phyloP scores from a whole-genome alignment of 441 rosid genomes.

The Breynia disticha region DNA sequence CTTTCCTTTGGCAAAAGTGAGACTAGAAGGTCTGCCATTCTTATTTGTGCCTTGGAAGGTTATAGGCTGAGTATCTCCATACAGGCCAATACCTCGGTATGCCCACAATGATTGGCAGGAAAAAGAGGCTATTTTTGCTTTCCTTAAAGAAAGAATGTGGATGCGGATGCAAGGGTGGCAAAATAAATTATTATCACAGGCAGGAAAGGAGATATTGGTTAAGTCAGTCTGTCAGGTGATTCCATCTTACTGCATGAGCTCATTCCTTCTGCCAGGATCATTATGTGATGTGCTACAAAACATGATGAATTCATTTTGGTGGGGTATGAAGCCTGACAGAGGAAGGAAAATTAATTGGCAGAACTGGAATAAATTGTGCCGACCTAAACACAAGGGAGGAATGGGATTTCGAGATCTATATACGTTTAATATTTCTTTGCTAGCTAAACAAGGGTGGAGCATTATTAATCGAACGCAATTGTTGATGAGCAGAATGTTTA shows the following conservation, averaged over 20 bases:
- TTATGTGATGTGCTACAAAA: not conserved
- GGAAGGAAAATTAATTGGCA: not conserved
- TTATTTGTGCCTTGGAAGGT: too few species aligned
- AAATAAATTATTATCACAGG: not conserved
- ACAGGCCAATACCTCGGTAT: not conserved
- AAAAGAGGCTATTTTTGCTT: not conserved
- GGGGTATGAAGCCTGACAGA: not conserved
- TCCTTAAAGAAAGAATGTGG: not conserved
- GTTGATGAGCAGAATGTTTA: too few species aligned
- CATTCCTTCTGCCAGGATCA: not conserved
- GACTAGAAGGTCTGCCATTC: too few species aligned
- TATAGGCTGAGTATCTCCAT: too few species aligned
- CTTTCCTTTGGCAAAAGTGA: too few species aligned
- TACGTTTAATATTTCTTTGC: not conserved
- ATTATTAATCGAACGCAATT: not conserved
- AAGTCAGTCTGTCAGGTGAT: not conserved
- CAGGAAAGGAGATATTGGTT: not conserved
- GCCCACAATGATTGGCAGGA: not conserved
- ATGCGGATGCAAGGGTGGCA: not conserved
- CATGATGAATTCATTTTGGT: not conserved
- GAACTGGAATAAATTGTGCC: not conserved
- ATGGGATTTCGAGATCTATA: not conserved
- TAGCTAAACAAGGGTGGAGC: not conserved
- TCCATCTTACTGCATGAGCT: not conserved
- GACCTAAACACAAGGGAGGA: not conserved